Evolutionary conservation across 345 rosid genomes (phyloP), one percentile per base, ranked within the genome.

Genomic region (Euphorbia tirucalli): DNA sequence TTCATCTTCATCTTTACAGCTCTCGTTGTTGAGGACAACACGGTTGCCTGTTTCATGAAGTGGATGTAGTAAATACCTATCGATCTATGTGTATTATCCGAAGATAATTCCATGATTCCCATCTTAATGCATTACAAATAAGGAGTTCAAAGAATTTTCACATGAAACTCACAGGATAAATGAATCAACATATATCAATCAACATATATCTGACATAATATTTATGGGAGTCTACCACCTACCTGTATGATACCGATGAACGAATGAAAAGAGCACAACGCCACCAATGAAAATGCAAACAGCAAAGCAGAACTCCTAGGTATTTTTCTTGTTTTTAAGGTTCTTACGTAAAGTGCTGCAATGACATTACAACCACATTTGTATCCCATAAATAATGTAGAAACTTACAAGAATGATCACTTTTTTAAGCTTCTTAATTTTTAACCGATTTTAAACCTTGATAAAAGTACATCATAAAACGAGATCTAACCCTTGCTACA

Each of bases 181-280:
- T 35, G 39, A 35, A 35, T 35, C 39, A 35, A 35, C 39, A 3
- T 35, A 35, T 35, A 35, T n/a, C n/a, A n/a, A n/a, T n/a, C n/a
- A n/a, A n/a, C n/a, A n/a, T n/a, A n/a, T n/a, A n/a, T 35, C 3
- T 35, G 39, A 35, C 39, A 44, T 44, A 46, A 7, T 15, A 46
- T 46, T 46, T 46, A 16, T 13, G 5, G 52, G 52, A 46, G 14
- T 46, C 52, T 46, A 46, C 18, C 52, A 57, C 31, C 15, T 22
- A 90, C 96, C 93, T 90, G 96, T 90, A 90, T 90, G 66, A 88
- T 87, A 70, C 93, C 96, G 19, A 90, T 90, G 69, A n/a, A 90
- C 89, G 75, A 90, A 82, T 4, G 91, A 83, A 77, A 90, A 87
- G 59, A 90, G 75, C 19, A 90, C 89, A 76, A 90, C 72, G 58